phyloP scores from a whole-genome alignment of 805 yeast species.

The Ogataea populi-albae region DNA sequence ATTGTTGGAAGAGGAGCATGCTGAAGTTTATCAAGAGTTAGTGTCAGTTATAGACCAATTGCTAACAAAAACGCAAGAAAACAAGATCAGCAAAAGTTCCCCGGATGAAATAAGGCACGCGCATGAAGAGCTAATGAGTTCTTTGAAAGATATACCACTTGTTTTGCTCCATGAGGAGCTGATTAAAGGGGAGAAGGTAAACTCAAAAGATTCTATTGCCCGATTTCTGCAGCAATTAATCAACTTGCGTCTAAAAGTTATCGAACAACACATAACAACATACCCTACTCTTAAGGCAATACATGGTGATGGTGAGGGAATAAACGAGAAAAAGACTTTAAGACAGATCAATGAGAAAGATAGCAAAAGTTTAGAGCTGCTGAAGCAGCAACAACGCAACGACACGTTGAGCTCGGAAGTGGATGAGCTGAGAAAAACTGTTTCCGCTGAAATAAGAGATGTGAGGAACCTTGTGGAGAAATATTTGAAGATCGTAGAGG shows the following conservation, averaged over 20 bases:
- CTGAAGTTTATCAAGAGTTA: constrained; percentile 31
- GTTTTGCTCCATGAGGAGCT: constrained; percentile 12
- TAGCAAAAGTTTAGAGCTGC: constrained; percentile 6
- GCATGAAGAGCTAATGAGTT: constrained; percentile 5
- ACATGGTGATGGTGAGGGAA: constrained; percentile 15
- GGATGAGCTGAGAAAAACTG: constrained; percentile 1
- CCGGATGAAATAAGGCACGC: constrained; percentile 5
- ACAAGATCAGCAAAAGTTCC: constrained; percentile 5
- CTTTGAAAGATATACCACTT: constrained; percentile 13
- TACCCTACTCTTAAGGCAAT: constrained; percentile 21
- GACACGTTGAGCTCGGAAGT: constrained; percentile 2
- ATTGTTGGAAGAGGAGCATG: constrained; percentile 33
- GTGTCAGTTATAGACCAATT: constrained; percentile 34
- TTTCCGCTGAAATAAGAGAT: constrained; percentile 4
- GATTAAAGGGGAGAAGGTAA: background rate
- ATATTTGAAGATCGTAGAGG: constrained; percentile 13
- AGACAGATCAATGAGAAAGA: constrained; percentile 14
- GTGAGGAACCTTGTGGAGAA: constrained; percentile 9
- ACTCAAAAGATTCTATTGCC: constrained; percentile 8
- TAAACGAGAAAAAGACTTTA: constrained; percentile 11
- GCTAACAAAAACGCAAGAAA: constrained; percentile 16
- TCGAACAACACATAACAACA: constrained; percentile 25
- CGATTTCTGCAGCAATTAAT: constrained; percentile 18
- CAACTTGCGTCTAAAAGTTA: constrained; percentile 16
- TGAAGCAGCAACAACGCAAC: constrained; percentile 4